Evolutionary conservation across 148 eudicot genomes (phyloP).

Genomic region (Persicaria tinctoria): DNA sequence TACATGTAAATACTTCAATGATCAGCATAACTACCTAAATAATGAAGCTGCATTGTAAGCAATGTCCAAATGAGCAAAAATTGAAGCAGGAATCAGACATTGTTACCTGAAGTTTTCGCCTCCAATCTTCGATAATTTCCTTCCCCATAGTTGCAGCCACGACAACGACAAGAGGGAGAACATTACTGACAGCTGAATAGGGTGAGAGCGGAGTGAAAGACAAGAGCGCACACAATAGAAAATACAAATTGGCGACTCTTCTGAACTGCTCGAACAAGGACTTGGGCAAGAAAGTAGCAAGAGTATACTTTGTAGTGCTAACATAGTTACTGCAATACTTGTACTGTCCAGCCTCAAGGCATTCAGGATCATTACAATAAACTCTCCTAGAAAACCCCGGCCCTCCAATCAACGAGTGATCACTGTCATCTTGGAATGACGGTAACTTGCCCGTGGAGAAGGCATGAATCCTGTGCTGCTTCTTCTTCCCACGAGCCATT

Average conservation of each 20-base stretch:
- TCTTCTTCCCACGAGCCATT: slow-evolving; percentile 20
- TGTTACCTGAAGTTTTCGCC: slow-evolving; percentile 27
- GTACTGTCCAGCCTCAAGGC: slow-evolving; percentile 26
- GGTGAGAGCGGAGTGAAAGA: slow-evolving; percentile 59
- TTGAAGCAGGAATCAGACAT: background rate
- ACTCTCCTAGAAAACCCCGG: slow-evolving; percentile 54
- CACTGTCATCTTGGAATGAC: slow-evolving; percentile 21
- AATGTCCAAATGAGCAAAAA: background rate
- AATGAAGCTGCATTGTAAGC: background rate
- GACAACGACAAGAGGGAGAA: slow-evolving; percentile 55
- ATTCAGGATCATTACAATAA: slow-evolving; percentile 48
- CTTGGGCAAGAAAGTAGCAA: slow-evolving; percentile 53
- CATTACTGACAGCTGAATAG: slow-evolving; percentile 44
- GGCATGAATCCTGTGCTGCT: slow-evolving; percentile 26
- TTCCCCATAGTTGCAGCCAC: slow-evolving; percentile 59
- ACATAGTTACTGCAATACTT: slow-evolving; percentile 43
- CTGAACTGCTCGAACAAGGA: slow-evolving; percentile 76
- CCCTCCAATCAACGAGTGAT: slow-evolving; percentile 30
- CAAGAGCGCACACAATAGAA: slow-evolving; percentile 47
- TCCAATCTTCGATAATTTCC: slow-evolving; percentile 63
- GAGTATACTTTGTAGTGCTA: slow-evolving; percentile 48
- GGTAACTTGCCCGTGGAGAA: slow-evolving; percentile 14
- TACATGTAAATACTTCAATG: background rate
- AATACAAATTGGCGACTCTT: slow-evolving; percentile 65
- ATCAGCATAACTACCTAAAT: background rate